Evolutionary conservation across 345 rosid species (phyloP).

Genomic region (Leavenworthia alabamica): DNA sequence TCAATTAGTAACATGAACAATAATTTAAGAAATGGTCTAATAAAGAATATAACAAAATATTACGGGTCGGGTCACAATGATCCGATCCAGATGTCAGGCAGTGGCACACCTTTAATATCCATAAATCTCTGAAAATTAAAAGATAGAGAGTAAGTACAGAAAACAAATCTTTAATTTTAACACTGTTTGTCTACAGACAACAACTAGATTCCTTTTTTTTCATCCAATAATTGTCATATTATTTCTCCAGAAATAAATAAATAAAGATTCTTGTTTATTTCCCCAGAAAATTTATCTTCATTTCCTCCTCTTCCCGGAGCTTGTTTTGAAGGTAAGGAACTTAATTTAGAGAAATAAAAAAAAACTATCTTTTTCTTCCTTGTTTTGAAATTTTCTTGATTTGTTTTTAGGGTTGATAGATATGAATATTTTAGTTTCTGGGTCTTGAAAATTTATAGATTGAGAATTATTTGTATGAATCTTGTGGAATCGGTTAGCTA

Average conservation of each 20-base stretch:
- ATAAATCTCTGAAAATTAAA: slow-evolving; percentile 5
- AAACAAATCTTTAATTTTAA: slow-evolving; percentile 6
- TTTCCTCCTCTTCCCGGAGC: slow-evolving; percentile 15
- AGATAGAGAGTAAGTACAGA: slow-evolving; percentile 21
- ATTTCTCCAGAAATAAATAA: slow-evolving; percentile 13
- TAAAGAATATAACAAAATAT: not conserved
- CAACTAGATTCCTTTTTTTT: slow-evolving; percentile 26
- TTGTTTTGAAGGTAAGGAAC: slow-evolving; percentile 20
- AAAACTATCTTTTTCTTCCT: not conserved
- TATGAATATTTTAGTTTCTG: slow-evolving; percentile 19
- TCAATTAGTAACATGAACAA: not conserved
- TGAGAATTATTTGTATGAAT: not conserved
- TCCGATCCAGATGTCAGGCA: slow-evolving; percentile 20
- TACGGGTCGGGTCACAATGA: slow-evolving; percentile 19
- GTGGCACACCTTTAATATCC: slow-evolving; percentile 14
- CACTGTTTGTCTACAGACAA: slow-evolving; percentile 31
- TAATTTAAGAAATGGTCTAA: not conserved
- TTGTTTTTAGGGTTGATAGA: slow-evolving; percentile 9
- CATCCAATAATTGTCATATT: slow-evolving; percentile 34
- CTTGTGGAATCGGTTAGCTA: slow-evolving; percentile 15
- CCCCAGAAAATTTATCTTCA: slow-evolving; percentile 15
- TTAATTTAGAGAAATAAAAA: not conserved
- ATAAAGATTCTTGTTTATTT: slow-evolving; percentile 23
- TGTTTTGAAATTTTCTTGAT: not conserved
- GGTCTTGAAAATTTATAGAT: not conserved